phyloP scores from a whole-genome alignment of 257 asterid species.

The Scutellaria barbata region DNA sequence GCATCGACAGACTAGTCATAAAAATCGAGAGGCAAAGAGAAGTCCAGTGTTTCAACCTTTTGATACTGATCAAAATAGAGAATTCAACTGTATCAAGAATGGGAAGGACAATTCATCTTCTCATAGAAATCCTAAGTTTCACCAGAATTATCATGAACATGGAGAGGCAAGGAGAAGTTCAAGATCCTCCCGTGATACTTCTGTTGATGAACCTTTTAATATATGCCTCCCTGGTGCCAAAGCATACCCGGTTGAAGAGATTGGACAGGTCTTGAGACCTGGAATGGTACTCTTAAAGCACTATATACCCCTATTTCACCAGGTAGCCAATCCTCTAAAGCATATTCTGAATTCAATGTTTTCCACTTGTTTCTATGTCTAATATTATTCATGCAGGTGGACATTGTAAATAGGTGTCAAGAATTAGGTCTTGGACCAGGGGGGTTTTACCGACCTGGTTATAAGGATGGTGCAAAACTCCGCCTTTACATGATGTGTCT shows the following conservation, averaged over 20 bases:
- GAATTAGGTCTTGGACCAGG: constrained; percentile 61
- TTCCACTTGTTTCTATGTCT: not conserved
- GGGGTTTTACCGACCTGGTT: constrained; percentile 72
- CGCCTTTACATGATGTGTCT: constrained; percentile 74
- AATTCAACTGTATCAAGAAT: not conserved
- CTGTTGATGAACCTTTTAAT: constrained; percentile 47
- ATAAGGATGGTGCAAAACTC: constrained; percentile 61
- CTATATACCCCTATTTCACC: constrained; percentile 49
- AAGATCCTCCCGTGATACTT: not conserved
- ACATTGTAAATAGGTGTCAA: constrained; percentile 53
- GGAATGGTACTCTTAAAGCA: constrained; percentile 69
- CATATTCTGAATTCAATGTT: not conserved
- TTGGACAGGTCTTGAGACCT: constrained; percentile 54
- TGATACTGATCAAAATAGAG: not conserved
- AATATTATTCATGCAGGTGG: constrained; percentile 42
- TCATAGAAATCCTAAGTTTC: constrained; percentile 19
- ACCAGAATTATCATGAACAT: constrained; percentile 18
- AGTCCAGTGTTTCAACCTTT: not conserved
- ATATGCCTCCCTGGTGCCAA: constrained; percentile 47
- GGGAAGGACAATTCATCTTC: constrained; percentile 30
- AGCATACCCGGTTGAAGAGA: constrained; percentile 31
- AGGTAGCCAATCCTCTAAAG: constrained; percentile 45
- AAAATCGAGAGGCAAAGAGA: constrained; percentile 15
- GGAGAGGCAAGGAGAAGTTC: constrained; percentile 20
- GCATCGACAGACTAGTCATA: constrained; percentile 8